Conservation (phyloP, 2,329 filamentous ascomycete genomes). For the Hymenoscyphus fraxineus region DNA sequence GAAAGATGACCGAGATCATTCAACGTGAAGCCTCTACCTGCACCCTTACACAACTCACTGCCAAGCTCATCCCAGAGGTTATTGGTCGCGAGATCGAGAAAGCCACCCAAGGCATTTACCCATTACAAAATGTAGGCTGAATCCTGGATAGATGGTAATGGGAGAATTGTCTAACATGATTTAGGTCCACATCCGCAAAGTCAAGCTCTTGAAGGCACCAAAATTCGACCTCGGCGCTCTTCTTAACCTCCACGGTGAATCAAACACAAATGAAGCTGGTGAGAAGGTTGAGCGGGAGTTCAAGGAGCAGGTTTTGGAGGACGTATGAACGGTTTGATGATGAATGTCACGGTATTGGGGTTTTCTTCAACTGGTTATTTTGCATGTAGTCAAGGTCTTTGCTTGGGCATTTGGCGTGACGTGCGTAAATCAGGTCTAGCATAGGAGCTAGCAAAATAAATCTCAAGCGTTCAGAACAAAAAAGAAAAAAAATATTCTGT, state of each 20-base stretch:
- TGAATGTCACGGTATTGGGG: conserved; percentile 23
- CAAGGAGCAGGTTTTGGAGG: conserved; percentile 95
- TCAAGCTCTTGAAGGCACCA: conserved; percentile 97
- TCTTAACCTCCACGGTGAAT: conserved; percentile 96
- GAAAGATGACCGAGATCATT: conserved; percentile 99
- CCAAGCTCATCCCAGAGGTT: conserved; percentile 98
- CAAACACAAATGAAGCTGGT: conserved; percentile 89
- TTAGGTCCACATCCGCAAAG: conserved; percentile 99
- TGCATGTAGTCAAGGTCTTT: conserved; percentile 35
- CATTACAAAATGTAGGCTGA: conserved; percentile 82
- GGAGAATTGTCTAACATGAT: conserved; percentile 36
- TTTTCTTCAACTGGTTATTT: conserved; percentile 34
- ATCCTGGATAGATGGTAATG: neutral
- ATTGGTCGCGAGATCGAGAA: conserved; percentile 99
- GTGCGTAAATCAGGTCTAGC: conserved; percentile 31
- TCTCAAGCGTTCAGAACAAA: conserved; percentile 30
- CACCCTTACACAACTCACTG: conserved; percentile 92
- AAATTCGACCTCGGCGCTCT: conserved; percentile 99
- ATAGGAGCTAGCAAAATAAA: conserved; percentile 34
- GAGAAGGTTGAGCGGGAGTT: conserved; percentile 99
- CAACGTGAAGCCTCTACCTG: conserved; percentile 90
- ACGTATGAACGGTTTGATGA: conserved; percentile 64
- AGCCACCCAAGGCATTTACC: conserved; percentile 98
- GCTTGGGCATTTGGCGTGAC: conserved; percentile 36
- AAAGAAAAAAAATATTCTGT: conserved; percentile 5